Evolutionary conservation across 1,284 basidiomycete genomes (phyloP).

Genomic region (Coniferiporia sulphurascens): DNA sequence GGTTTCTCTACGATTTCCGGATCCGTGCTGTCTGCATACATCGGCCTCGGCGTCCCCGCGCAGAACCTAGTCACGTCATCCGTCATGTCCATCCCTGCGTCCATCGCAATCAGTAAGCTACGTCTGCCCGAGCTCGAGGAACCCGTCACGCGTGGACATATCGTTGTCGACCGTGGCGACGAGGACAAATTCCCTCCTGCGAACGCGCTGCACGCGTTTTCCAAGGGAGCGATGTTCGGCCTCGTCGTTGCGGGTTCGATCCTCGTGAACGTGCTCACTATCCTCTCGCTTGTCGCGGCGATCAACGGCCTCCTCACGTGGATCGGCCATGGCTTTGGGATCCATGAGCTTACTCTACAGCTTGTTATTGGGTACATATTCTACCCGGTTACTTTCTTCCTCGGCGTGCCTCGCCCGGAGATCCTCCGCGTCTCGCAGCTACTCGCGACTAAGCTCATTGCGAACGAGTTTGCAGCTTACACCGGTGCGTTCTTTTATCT

Average conservation of each 20-base stretch:
- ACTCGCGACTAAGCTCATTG: slow-evolving; percentile 82
- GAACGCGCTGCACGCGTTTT: slow-evolving; percentile 86
- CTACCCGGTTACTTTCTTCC: slow-evolving; percentile 84
- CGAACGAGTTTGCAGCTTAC: slow-evolving; percentile 87
- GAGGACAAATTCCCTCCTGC: slow-evolving; percentile 51
- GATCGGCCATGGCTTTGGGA: slow-evolving; percentile 84
- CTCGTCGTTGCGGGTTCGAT: slow-evolving; percentile 83
- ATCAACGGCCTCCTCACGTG: slow-evolving; percentile 87
- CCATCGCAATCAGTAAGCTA: slow-evolving; percentile 87
- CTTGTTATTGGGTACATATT: slow-evolving; percentile 83
- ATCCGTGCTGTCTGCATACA: slow-evolving; percentile 83
- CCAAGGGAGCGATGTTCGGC: slow-evolving; percentile 83
- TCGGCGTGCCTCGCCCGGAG: slow-evolving; percentile 71
- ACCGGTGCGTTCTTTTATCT: slow-evolving; percentile 30
- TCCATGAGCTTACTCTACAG: slow-evolving; percentile 78
- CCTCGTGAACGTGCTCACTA: slow-evolving; percentile 74
- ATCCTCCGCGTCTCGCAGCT: slow-evolving; percentile 74
- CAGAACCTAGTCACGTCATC: slow-evolving; percentile 85
- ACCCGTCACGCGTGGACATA: slow-evolving; percentile 77
- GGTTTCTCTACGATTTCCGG: slow-evolving; percentile 88
- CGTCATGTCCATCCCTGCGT: slow-evolving; percentile 93
- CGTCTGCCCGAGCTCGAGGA: slow-evolving; percentile 80
- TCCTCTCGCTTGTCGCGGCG: slow-evolving; percentile 74
- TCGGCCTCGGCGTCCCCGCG: slow-evolving; percentile 76
- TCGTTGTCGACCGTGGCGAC: slow-evolving; percentile 74